Percentiles rank a stretch among this genome's conserved stretches.
These are phyloP conservation scores for Papiliotrema fonsecae DNA, from an alignment of 1,284 basidiomycete genomes.

Conservation along the genomic window DNA sequence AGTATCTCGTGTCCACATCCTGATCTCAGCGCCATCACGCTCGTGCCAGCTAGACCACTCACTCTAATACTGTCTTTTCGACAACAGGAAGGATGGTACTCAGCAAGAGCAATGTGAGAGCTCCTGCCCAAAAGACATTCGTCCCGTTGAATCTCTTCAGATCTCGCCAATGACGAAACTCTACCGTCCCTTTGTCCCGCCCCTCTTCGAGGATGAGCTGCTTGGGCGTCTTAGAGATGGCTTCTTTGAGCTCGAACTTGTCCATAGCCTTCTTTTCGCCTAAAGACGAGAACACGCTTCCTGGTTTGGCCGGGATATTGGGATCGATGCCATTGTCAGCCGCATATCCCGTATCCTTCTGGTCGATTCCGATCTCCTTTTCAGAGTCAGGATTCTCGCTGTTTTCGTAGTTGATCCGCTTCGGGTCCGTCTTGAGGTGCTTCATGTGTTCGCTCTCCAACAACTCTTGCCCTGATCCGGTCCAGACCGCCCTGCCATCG, in stretches of 20 bases:
- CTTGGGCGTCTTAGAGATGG: constrained; percentile 54
- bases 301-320: no score
- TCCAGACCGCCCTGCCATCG: constrained; percentile 69
- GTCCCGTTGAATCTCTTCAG: constrained; percentile 59
- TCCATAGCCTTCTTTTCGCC: not conserved
- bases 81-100: not conserved
- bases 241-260: constrained; percentile 22
- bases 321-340: no score
- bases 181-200: constrained; percentile 68
- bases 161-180: constrained; percentile 67
- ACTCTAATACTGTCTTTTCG: not conserved
- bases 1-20: not conserved
- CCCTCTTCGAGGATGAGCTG: constrained; percentile 85
- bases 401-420: no score
- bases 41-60: not conserved
- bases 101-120: not conserved
- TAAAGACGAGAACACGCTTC: not conserved
- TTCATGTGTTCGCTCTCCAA: constrained; percentile 59
- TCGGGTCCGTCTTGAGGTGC: constrained; percentile 55
- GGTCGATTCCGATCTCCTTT: no score
- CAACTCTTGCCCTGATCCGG: constrained; percentile 61
- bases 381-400: not conserved
- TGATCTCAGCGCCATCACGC: not conserved
- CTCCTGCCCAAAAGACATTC: not conserved
- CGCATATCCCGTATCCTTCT: no score